Percentiles rank a stretch among this genome's conserved stretches.
Conservation (phyloP, 78 protist genomes). For the Polysphondylium violaceum region DNA sequence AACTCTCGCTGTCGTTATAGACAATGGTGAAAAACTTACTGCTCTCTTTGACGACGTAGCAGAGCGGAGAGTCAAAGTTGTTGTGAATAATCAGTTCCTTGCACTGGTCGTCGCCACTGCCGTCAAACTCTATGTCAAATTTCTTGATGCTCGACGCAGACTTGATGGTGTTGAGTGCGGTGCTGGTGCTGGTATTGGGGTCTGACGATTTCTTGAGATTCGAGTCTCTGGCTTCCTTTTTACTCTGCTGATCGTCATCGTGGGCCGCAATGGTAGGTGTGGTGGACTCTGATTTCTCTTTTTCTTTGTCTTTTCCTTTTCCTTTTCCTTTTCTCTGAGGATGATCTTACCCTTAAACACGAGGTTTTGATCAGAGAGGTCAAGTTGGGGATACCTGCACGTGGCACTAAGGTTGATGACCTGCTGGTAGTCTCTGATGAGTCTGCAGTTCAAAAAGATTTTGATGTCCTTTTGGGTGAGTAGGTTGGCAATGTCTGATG, state of each 20-base stretch:
- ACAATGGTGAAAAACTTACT: conserved; percentile 29
- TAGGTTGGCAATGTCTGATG: not conserved
- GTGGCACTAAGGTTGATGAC: conserved; percentile 35
- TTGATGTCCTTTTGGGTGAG: conserved; percentile 48
- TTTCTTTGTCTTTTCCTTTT: not conserved
- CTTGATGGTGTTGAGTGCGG: not conserved
- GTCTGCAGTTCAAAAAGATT: conserved; percentile 66
- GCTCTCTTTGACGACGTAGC: conserved; percentile 5
- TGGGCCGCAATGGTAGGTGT: not conserved
- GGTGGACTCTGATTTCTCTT: not conserved
- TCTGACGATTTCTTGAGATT: not conserved
- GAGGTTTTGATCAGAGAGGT: conserved; percentile 33
- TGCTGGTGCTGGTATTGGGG: not conserved
- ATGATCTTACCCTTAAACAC: conserved; percentile 41
- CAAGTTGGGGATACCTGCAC: conserved; percentile 48
- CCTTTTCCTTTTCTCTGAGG: not conserved
- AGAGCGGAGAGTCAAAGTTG: conserved; percentile 2
- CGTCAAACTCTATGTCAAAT: conserved; percentile 36
- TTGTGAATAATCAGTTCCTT: conserved; percentile 40
- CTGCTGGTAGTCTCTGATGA: conserved; percentile 64
- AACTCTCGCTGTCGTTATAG: too few species aligned
- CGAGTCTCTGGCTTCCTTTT: conserved; percentile 4
- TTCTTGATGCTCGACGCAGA: conserved; percentile 8
- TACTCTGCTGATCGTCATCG: not conserved
- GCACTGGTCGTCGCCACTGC: not conserved